These are phyloP conservation scores for Xerocomellus dryophilus DNA, from an alignment of 768 basidiomycete genomes.

Conservation along the genomic window DNA sequence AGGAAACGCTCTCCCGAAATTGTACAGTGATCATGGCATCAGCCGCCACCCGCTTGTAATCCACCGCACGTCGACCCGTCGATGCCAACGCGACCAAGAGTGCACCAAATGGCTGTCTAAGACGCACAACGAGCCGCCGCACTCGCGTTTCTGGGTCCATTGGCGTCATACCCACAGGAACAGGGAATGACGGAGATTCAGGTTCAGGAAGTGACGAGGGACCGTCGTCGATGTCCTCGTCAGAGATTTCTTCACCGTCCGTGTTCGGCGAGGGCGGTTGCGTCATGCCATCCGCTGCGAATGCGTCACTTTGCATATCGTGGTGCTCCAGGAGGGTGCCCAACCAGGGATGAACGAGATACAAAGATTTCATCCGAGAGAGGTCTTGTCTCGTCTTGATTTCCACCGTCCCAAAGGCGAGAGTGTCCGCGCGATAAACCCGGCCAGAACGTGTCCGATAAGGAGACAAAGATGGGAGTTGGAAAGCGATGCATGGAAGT, in stretches of 20 bases:
- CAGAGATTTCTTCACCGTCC: not conserved
- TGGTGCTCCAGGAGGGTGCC: not conserved
- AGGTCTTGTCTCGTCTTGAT: not conserved
- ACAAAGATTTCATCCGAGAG: not conserved
- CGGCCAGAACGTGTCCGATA: not conserved
- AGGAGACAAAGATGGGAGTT: no score
- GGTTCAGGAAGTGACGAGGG: not conserved
- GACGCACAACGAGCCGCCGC: not conserved
- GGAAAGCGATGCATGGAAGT: no score
- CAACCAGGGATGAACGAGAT: slow-evolving; percentile 6
- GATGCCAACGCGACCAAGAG: not conserved
- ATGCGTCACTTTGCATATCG: no score
- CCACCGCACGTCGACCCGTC: not conserved
- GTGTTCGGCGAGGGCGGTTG: not conserved
- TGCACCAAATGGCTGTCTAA: not conserved
- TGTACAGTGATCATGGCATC: not conserved
- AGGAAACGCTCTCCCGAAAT: no score
- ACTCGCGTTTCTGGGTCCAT: not conserved
- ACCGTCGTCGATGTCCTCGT: not conserved
- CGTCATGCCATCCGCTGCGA: not conserved
- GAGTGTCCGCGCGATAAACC: not conserved
- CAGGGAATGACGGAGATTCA: not conserved
- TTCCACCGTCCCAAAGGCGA: not conserved
- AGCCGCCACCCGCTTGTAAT: slow-evolving; percentile 2
- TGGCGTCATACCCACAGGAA: not conserved